Evolutionary conservation across 768 basidiomycete genomes (phyloP), one percentile per base, ranked within the genome.

Genomic region (Termitomyces sp.): DNA sequence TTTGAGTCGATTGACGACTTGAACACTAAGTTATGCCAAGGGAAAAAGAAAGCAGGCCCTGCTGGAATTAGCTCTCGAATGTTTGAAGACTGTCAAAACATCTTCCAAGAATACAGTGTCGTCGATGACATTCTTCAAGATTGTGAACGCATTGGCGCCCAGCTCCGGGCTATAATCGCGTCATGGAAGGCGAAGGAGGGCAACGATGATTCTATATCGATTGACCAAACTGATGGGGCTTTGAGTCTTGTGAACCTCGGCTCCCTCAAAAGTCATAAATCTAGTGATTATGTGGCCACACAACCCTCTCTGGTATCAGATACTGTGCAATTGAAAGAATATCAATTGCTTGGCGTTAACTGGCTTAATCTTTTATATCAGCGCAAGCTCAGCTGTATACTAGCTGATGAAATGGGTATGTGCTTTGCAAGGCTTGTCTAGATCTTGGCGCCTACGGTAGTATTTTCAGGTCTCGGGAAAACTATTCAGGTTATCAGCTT

Each of bases 401-500:
- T 99, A 47, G 97, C 97, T 2, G 97, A 99, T 73, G 97, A 99
- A 74, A 99, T 99, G 97, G 96, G 96, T 92, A 74, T 67, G 85
- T 81, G 57, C 37, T 46, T 31, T 58, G 53, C 56, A 20, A 55
- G 46, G 46, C 51, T 36, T 31, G 46, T 64, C 32, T 47, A n/a
- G 9, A 43, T n/a, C 9, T n/a, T 43, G 40, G 2, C 31, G 17
- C 42, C 11, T 56, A 56, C n/a, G n/a, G 17, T 17, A n/a, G 42
- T n/a, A 45, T 42, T 45, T 45, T 45, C 37, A 97, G 96, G 96
- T 69, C 87, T 99, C 65, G 97, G 97, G 32, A 99, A 99, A 81
- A 99, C 97, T 2, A 91, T 96, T 43, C 97, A 99, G 76, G 97
- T 99, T 58, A 99, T 99, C 72, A 91, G 95, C 58, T 97, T 99